Percentiles rank a stretch among this genome's conserved stretches.
Evolutionary conservation across 345 rosid genomes (phyloP).

Genomic region (Rubroshorea leprosula): DNA sequence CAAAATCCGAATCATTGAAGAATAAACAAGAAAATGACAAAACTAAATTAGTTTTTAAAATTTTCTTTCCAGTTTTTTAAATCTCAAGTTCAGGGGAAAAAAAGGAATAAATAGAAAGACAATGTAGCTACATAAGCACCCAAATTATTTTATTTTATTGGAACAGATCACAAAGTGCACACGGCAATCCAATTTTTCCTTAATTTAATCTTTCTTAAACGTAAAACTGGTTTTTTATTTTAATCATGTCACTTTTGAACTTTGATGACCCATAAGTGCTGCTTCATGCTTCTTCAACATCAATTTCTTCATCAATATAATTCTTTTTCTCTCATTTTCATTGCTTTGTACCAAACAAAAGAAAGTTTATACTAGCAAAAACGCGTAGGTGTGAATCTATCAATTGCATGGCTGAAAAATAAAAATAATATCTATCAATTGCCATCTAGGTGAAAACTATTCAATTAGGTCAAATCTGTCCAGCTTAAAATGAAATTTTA

Average conservation of each 20-base stretch:
- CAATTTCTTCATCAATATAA: conserved; percentile 13
- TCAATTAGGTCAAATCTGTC: no score
- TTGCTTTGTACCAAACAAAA: no score
- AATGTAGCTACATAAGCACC: conserved; percentile 17
- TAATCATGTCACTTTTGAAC: background rate
- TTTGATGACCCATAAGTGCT: background rate
- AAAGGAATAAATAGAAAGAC: conserved; percentile 22
- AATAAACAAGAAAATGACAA: conserved; percentile 75
- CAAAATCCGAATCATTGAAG: conserved; percentile 53
- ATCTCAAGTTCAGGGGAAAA: conserved; percentile 16
- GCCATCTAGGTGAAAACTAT: no score
- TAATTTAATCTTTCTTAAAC: conserved; percentile 3
- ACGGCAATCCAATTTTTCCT: background rate
- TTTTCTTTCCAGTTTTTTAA: background rate
- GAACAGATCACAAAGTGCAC: conserved; percentile 4
- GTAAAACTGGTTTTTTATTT: background rate
- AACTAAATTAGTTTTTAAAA: conserved; percentile 24
- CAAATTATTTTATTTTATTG: conserved; percentile 1
- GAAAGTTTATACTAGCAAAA: no score
- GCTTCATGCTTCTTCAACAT: background rate
- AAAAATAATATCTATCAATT: no score
- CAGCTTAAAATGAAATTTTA: no score
- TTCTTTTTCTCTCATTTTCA: background rate
- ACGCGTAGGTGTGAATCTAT: no score
- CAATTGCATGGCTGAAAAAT: no score